A percentile compares a stretch with the other conserved stretches of the same genome.
Evolutionary conservation across 116 monocot genomes (phyloP).

Genomic region (Iris pallida): DNA sequence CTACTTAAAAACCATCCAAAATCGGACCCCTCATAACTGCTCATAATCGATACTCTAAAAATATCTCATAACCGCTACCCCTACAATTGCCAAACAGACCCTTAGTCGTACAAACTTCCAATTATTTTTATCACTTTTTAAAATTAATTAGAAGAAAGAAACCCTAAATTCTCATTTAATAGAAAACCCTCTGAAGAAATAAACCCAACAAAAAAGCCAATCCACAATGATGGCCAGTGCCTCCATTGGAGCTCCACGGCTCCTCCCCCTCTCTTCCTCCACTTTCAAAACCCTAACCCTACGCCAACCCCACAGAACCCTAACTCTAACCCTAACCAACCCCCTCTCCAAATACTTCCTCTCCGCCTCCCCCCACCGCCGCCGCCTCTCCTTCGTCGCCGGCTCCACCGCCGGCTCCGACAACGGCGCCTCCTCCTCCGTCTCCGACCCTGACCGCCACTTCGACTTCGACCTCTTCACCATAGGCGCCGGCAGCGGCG

Average conservation of each 20-base stretch:
- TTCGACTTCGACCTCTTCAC: constrained; percentile 96
- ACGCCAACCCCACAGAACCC: constrained; percentile 17
- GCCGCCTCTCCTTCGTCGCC: constrained; percentile 27
- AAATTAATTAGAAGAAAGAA: too few relatives aligned
- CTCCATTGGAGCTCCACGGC: constrained; percentile 23
- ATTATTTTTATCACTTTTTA: too few relatives aligned
- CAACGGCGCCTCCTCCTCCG: constrained; percentile 3
- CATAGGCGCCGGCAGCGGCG: constrained; percentile 93
- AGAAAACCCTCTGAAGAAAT: too few relatives aligned
- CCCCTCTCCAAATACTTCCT: constrained; percentile 6
- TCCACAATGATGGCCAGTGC: constrained; percentile 13
- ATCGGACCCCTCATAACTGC: too few relatives aligned
- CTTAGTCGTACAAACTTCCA: too few relatives aligned
- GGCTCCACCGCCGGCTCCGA: constrained; percentile 15
- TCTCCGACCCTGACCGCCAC: constrained; percentile 3
- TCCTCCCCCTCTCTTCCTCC: constrained; percentile 36
- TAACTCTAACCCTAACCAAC: constrained; percentile 9
- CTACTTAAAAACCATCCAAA: too few relatives aligned
- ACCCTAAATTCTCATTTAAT: too few relatives aligned
- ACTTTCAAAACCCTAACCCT: constrained; percentile 40
- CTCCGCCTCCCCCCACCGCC: constrained; percentile 2
- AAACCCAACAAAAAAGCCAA: too few relatives aligned
- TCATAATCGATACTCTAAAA: too few relatives aligned
- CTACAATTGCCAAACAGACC: too few relatives aligned
- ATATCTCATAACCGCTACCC: too few relatives aligned